These are phyloP conservation scores for Chytridiales sp. DNA, from an alignment of 371 early-diverging fungal genomes.

Conservation along the genomic window DNA sequence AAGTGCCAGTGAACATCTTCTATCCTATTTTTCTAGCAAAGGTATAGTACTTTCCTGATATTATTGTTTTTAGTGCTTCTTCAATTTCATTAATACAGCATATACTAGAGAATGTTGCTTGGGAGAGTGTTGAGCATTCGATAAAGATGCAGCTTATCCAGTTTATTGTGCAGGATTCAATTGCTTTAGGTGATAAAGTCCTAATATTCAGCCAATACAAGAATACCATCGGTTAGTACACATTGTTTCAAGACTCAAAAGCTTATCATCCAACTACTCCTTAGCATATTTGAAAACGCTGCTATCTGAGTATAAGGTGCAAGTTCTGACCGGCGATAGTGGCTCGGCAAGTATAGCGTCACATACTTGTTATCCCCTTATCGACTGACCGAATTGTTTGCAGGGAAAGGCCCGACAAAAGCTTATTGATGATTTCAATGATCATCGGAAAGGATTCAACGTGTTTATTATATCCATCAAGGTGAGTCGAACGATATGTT, in stretches of 20 bases:
- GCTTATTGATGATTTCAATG: constrained; percentile 78
- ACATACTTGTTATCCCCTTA: background rate
- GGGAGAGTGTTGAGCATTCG: constrained; percentile 30
- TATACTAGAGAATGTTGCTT: constrained; percentile 4
- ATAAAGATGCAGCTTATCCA: constrained; percentile 53
- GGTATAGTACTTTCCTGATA: too few relatives aligned
- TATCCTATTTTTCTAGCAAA: constrained; percentile 12
- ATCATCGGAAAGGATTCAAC: constrained; percentile 33
- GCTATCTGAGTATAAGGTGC: constrained; percentile 5
- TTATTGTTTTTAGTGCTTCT: too few relatives aligned
- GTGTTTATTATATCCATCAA: constrained; percentile 74
- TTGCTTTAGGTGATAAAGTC: constrained; percentile 58
- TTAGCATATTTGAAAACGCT: background rate
- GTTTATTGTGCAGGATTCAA: constrained; percentile 50
- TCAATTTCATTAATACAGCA: too few relatives aligned
- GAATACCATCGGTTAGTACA: constrained; percentile 48
- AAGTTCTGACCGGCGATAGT: constrained; percentile 1
- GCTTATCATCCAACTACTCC: background rate
- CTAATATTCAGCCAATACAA: constrained; percentile 75
- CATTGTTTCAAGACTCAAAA: background rate
- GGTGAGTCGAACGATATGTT: too few relatives aligned
- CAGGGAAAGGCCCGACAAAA: constrained; percentile 58
- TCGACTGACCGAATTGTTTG: background rate
- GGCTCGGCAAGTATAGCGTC: background rate
- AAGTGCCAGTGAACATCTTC: background rate